Evolutionary conservation across 2,329 filamentous ascomycete species (phyloP), one percentile per base, ranked within the genome.

Genomic region (Furcasterigmium sp.): DNA sequence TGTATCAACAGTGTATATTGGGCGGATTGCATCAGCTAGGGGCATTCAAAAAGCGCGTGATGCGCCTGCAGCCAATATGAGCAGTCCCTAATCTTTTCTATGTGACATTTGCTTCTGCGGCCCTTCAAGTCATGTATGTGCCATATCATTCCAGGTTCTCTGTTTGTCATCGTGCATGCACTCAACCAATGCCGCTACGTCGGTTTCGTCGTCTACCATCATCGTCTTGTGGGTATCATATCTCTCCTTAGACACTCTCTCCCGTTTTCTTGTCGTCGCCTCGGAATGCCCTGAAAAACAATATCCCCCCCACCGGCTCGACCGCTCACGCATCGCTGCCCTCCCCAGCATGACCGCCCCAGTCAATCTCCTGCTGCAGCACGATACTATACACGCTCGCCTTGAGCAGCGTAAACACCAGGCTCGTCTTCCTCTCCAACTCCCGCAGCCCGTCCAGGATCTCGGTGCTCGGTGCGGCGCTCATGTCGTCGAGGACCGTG

Each of bases 381-480:
- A 98, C 91, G 70, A 98, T 98, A 61, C 87, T 95, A 70, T 98
- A 98, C 51, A 98, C 93, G 64, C 91, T 97, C 15, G 93, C 91
- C 72, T 98, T 98, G 60, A 98, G 76, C 60, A 97, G 68, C 49
- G 93, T 98, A 65, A 95, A 97, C 18, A 96, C 91, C 43, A 95
- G 73, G 53, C 89, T 90, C 35, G 91, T 96, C 73, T 97, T 96
- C 55, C 93, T 77, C 72, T 98, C 93, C 43, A 98, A 73, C 35
- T 91, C 84, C 42, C 93, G 76, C 54, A 98, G 73, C 8, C 87
- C 85, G 63, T 98, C 89, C 42, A 94, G 76, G 45, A 94, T 91
- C 52, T 87, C 88, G 7, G 85, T 84, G 18, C 88, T 84, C 0
- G 91, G 86, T 20, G 81, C 77, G 36, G 79, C 75, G 15, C 79